Evolutionary conservation across 2,329 filamentous ascomycete genomes (phyloP), one percentile per base, ranked within the genome.

Genomic region (Trichoderma afroharzianum): DNA sequence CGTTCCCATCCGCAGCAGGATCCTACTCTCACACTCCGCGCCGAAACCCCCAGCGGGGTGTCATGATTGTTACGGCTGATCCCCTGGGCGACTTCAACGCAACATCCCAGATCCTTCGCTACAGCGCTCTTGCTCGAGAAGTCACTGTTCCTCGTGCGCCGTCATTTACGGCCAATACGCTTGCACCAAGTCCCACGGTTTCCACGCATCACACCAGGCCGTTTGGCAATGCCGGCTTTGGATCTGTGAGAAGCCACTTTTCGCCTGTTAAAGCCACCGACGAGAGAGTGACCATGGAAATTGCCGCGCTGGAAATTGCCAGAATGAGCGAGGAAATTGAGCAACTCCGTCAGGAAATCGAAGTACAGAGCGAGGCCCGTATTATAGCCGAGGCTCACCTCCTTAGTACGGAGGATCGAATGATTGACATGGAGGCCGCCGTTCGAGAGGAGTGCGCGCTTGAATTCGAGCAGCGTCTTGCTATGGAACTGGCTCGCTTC

Each of bases 61-160:
- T 97, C 76, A 98, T 99, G 95, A 92, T 99, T 71, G 95, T 98
- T 18, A 97, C 95, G 0, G 96, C 95, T 3, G 95, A 99, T 77
- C 93, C 96, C 0, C 83, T 93, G 14, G 95, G 96, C 47, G 96
- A 99, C 81, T 98, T 95, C 84, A 98, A 98, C 78, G 94, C 96
- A 14, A 99, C 96, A 0, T 97, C 93, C 6, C 96, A 98, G 79
- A 98, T 99, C 73, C 85, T 99, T 1, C 91, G 95, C 21, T 99
- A 99, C 82, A 96, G 93, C 26, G 95, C 96, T 0, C 87, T 99
- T 5, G 96, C 96, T 0, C 90, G 94, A 24, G 95, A 98, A 82
- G 93, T 98, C 12, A 97, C 95, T 0, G 93, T 98, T 1, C 94
- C 95, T 6, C 91, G 95, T 6, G 89, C 97, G 8, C 95, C 95